Base-by-base conservation (phyloP, 768 basidiomycete species). In the Collybiopsis luxurians region DNA sequence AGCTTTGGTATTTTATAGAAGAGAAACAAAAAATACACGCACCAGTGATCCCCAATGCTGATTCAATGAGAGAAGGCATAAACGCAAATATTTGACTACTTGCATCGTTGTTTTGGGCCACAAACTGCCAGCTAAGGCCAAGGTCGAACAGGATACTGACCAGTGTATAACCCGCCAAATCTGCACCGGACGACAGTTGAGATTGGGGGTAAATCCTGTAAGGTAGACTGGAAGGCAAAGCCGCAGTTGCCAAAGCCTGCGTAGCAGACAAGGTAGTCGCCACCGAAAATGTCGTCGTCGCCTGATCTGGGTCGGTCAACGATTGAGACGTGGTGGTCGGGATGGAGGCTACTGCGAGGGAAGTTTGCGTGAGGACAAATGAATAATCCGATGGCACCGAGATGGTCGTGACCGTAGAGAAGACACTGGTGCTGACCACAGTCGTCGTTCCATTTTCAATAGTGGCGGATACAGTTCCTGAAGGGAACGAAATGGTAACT, bases 41-140 rank as follows among this genome's bases (percentile, higher is more conserved):
- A 76, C 78, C 44, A 53, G 63, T 46, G 53, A 75, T 65, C 0
- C 59, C 66, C 1, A 78, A 62, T 10, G 74, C 72, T 9, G 62
- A 67, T 1, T 62, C 56, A 27, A 79, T 66, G 44, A 78, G 66
- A 0, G 64, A 26, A 1, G 92, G 91, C 54, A 87, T 72, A 64
- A 78, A 87, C 12, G 80, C 83, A 65, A 98, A 90, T 42, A 98
- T 77, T 73, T 98, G 92, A 47, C 79, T 86, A 2, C 83, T 77
- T 0, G 89, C 80, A 54, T 86, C 75, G 7, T 70, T 57, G 58
- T 75, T 84, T 13, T 61, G 60, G 39, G 85, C 82, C 3, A 94
- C 89, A 61, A 85, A 91, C 0, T 62, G 19, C 93, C 93, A 95
- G 56, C 79, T 79, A 58, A 95, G 73, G 23, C 57, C 63, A 3